A percentile compares a stretch with the other conserved stretches of the same genome.
Evolutionary conservation across 257 asterid species (phyloP).

Genomic region (Gynochthodes officinalis): DNA sequence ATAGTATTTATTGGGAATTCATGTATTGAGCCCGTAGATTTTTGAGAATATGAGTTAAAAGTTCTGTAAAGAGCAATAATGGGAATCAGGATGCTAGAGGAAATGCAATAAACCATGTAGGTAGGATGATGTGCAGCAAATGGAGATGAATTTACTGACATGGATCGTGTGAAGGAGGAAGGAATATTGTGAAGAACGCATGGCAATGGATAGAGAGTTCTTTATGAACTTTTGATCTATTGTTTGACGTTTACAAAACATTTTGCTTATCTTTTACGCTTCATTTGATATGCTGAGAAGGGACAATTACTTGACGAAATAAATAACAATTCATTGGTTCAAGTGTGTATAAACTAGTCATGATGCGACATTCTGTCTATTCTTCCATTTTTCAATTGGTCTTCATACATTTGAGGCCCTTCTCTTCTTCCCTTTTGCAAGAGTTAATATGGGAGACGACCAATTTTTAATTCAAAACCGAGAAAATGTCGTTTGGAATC

Average conservation of each 20-base stretch:
- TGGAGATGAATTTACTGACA: not conserved
- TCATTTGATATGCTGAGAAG: not conserved
- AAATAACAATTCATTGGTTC: not conserved
- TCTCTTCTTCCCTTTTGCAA: no score
- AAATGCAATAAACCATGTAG: not conserved
- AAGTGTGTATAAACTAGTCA: not conserved
- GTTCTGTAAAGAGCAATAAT: not conserved
- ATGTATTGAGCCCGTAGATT: not conserved
- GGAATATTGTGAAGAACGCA: not conserved
- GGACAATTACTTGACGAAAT: not conserved
- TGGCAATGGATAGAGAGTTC: not conserved
- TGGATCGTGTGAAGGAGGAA: not conserved
- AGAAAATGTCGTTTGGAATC: no score
- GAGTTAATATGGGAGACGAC: not conserved
- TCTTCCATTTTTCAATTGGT: not conserved
- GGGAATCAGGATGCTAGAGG: not conserved
- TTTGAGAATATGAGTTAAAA: not conserved
- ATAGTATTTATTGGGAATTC: not conserved
- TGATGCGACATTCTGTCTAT: not conserved
- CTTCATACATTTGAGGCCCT: no score
- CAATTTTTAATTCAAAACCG: no score
- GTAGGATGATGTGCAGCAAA: not conserved
- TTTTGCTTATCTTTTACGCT: not conserved
- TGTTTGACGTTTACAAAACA: no score
- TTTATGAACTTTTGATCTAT: not conserved